phyloP scores from a whole-genome alignment of 108 stramenopile genomes.

The Pseudonitzschia multiseries region DNA sequence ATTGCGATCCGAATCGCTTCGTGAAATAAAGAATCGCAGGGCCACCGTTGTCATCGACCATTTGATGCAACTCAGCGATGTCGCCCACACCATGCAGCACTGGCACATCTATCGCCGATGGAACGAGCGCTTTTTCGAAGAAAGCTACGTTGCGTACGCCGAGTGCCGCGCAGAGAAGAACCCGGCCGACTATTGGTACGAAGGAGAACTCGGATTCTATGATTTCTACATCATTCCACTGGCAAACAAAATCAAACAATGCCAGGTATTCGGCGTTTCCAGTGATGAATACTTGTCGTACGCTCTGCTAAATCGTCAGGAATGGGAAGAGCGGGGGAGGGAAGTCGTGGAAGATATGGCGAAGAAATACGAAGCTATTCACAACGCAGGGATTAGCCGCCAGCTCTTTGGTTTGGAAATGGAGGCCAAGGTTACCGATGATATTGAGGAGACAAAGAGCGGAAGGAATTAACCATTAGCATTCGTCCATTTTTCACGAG shows the following conservation, averaged over 20 bases:
- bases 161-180: conserved; percentile 43
- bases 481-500: neutral
- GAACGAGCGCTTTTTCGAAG: conserved; percentile 57
- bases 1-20: neutral
- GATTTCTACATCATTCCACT: conserved; percentile 65
- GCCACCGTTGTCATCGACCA: conserved; percentile 54
- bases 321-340: conserved; percentile 32
- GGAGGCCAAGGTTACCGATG: neutral
- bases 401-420: conserved; percentile 1
- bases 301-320: conserved; percentile 24
- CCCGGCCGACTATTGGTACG: conserved; percentile 55
- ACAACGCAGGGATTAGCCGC: conserved; percentile 1
- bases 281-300: conserved; percentile 44
- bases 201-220: conserved; percentile 62
- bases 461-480: neutral
- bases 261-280: conserved; percentile 57
- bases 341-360: conserved; percentile 23
- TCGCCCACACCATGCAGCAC: conserved; percentile 66
- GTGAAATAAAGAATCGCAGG: conserved; percentile 19
- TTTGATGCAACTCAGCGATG: conserved; percentile 57
- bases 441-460: neutral
- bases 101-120: conserved; percentile 59
- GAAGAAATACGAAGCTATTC: neutral
- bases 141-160: conserved; percentile 46
- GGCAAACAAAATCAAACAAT: conserved; percentile 55